Conservation (phyloP, 345 rosid genomes). For the Eucalyptus shirleyi region DNA sequence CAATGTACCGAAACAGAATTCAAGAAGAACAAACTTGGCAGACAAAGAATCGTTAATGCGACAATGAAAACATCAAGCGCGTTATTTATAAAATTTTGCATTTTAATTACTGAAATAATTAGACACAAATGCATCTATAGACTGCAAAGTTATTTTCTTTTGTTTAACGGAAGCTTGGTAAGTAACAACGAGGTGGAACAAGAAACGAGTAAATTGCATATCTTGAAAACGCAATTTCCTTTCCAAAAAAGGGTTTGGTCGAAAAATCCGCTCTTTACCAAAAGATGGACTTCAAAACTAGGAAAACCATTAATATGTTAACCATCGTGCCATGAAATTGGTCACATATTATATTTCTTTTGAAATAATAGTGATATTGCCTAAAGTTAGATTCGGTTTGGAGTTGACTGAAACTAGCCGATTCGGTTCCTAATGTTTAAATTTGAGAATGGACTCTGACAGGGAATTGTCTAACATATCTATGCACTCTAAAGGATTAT, state of each 20-base stretch:
- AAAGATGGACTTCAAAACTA: too few relatives aligned
- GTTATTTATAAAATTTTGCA: too few relatives aligned
- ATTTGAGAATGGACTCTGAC: neutral
- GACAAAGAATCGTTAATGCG: neutral
- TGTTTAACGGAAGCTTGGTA: neutral
- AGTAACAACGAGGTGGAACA: neutral
- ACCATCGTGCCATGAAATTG: neutral
- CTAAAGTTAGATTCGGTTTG: neutral
- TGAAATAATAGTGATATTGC: too few relatives aligned
- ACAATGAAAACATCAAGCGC: neutral
- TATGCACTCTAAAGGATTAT: neutral
- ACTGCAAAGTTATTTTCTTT: neutral
- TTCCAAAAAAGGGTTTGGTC: too few relatives aligned
- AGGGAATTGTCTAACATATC: neutral
- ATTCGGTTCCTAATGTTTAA: too few relatives aligned
- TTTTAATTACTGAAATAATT: neutral
- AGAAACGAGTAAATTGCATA: too few relatives aligned
- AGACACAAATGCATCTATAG: neutral
- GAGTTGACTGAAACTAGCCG: too few relatives aligned
- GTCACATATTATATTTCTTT: neutral
- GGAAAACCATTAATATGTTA: too few relatives aligned
- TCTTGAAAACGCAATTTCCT: too few relatives aligned
- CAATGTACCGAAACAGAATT: neutral
- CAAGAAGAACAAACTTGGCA: neutral
- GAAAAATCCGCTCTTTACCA: too few relatives aligned